phyloP scores from a whole-genome alignment of 192 early-diverging fungal species.

The Mortierella alpina region DNA sequence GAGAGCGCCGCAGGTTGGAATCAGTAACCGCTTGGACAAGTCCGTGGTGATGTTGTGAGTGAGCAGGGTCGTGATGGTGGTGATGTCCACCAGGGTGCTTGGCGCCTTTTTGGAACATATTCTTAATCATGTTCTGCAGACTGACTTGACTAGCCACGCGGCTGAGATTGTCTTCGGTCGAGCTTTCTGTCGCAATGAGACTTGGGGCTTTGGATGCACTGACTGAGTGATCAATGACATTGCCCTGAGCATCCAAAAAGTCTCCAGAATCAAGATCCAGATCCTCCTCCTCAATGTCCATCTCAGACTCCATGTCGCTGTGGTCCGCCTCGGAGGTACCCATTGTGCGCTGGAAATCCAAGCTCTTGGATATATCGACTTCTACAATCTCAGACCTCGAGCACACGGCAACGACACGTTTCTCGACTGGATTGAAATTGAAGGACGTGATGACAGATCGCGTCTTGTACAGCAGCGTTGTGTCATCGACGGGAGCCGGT shows the following conservation, averaged over 20 bases:
- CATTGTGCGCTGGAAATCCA: slow-evolving; percentile 37
- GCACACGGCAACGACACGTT: slow-evolving; percentile 71
- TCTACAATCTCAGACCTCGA: slow-evolving; percentile 75
- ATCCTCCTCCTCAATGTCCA: slow-evolving; percentile 43
- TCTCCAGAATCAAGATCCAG: slow-evolving; percentile 22
- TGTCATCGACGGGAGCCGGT: slow-evolving; percentile 35
- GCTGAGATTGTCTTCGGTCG: slow-evolving; percentile 18
- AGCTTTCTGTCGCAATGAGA: slow-evolving; percentile 31
- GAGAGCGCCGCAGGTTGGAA: slow-evolving; percentile 31
- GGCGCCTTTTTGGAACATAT: slow-evolving; percentile 27
- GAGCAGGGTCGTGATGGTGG: slow-evolving; percentile 7
- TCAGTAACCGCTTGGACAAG: slow-evolving; percentile 29
- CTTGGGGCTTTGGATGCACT: slow-evolving; percentile 31
- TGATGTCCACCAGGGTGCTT: slow-evolving; percentile 1
- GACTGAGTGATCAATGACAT: slow-evolving; percentile 34
- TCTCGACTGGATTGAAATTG: slow-evolving; percentile 66
- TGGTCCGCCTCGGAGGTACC: slow-evolving; percentile 19
- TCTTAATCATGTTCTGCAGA: slow-evolving; percentile 44
- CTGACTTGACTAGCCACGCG: slow-evolving; percentile 33
- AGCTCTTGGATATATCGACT: slow-evolving; percentile 70
- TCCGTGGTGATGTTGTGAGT: slow-evolving; percentile 16
- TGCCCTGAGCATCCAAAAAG: slow-evolving; percentile 48
- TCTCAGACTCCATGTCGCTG: slow-evolving; percentile 51
- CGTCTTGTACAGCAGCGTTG: slow-evolving; percentile 53
- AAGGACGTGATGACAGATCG: slow-evolving; percentile 60